Evolutionary conservation across 169 alveolate species (phyloP), one percentile per base, ranked within the genome.

Genomic region (Perkinsus marinus): DNA sequence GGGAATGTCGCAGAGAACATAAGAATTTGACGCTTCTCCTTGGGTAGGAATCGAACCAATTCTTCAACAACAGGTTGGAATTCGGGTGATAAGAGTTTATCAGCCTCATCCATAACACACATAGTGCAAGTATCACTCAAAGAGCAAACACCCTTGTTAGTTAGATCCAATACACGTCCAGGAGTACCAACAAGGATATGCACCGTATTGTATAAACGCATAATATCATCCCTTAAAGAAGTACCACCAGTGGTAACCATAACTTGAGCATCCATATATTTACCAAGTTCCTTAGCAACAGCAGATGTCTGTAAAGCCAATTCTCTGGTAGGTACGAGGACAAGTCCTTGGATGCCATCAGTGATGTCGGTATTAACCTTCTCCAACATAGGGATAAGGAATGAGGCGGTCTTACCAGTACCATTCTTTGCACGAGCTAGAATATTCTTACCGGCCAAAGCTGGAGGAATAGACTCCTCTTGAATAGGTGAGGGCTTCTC

Each of bases 231-330:
- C 57, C 99, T 95, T 47, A 99, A 95, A 91, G 98, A 96, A 17
- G 99, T 98, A 46, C 99, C 99, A 57, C 99, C 99, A 0, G 99
- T 98, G 39, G 99, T 97, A 22, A 98, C 99, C 99, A 99, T 98
- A 94, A 99, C 98, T 95, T 98, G 99, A 19, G 98, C 99, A 93
- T 97, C 96, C 96, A 97, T 95, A 93, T 98, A 98, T 93, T 98
- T 98, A n/a, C 99, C 99, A 19, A 98, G 94, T 91, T 98, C 99
- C 95, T 97, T 98, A 26, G 98, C 98, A 90, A 97, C 98, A 90
- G 98, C 98, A 57, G 98, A 96, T 89, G 99, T 98, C 95, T 98
- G 93, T 92, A 97, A 95, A 38, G 99, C 99, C 41, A 98, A 96
- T 95, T 98, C 99, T 92, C 99, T 95, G 16, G 99, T 98, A 68